Base-by-base conservation (phyloP, 768 basidiomycete species). In the Kwoniella newhampshirensis region DNA sequence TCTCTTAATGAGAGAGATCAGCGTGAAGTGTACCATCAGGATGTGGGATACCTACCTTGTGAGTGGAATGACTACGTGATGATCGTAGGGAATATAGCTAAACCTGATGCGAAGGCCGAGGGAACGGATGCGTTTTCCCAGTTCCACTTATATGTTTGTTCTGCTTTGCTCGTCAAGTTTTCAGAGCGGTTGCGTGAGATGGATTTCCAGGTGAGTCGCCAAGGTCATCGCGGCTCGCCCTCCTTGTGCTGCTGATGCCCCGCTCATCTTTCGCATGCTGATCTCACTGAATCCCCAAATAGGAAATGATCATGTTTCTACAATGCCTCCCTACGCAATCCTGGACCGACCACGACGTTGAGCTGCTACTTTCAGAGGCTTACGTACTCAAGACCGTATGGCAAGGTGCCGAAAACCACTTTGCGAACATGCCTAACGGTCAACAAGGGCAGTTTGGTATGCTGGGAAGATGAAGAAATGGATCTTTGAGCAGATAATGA, bases 1-100 rank as follows among this genome's bases (percentile, higher is more conserved):
- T 74, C 78, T 99, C 48, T 81, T 98, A 57, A 97, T 99, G 94
- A 83, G 96, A 55, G 96, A 98, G 79, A 89, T 99, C 64, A 94
- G 88, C 66, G 91, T 99, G 46, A 85, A 87, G 68, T 94, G 97
- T 75, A 98, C 94, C 17, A 89, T 97, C 47, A 83, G 96, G 53
- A 98, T 98, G 94, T 99, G 96, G 96, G 96, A 99, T 75, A 98
- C 96, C 12, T 99, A 99, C 77, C 78, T 99, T 70, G 96, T 98
- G 59, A 54, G 89, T 77, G 13, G 35, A 32, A 35, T 26, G 8
- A 12, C 15, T 20, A n/a, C n/a, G 20, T 30, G 13, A 0, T 13
- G 44, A 18, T 8, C 17, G 21, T 28, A 23, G 0, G 26, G 13
- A 8, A 15, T 18, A 42, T 28, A 20, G n/a, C 32, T 17, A 15